Evolutionary conservation across 2,329 filamentous ascomycete species (phyloP), one percentile per base, ranked within the genome.

Genomic region (Hysterium pulicare): DNA sequence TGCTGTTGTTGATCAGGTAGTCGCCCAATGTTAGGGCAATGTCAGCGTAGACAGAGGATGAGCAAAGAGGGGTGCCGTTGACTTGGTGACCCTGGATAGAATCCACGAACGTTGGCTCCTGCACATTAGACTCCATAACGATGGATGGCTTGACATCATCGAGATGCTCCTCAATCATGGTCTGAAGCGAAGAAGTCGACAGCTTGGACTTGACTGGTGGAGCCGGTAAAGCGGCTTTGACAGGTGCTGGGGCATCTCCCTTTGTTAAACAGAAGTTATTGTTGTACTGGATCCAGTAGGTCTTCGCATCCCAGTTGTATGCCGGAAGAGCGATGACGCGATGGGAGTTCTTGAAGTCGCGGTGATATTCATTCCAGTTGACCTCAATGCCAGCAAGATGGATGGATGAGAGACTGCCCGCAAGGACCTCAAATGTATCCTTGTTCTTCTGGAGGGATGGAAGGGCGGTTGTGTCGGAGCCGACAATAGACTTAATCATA

Each of bases 361-460:
- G 62, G 55, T 82, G 75, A 51, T 76, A 82, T 57, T 82, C 81
- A 35, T 74, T 71, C 79, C 81, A 87, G 49, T 79, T 66, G 19
- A 86, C 63, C 6, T 71, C 64, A 2, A 81, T 50, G 0, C 81
- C 82, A 1, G 66, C 68, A 1, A 58, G 59, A 57, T 85, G 74
- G 0, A 86, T 64, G 0, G 70, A 63, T 41, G 68, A 68, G 30
- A 81, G 58, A 37, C 62, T 75, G 5, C 57, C 49, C 2, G 71
- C 64, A 2, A 84, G 57, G 0, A 74, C 22, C 20, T 33, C 28
- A 22, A 32, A 46, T 9, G 13, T 16, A 16, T 32, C 30, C 11
- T 24, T n/a, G 36, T 24, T 23, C 4, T 37, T n/a, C 9, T 20
- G 28, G 17, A 36, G 24, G 3, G 40, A 30, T 1, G 43, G 33